Conservation (phyloP, 2,329 filamentous ascomycete species). For the Erysiphe pisi region DNA sequence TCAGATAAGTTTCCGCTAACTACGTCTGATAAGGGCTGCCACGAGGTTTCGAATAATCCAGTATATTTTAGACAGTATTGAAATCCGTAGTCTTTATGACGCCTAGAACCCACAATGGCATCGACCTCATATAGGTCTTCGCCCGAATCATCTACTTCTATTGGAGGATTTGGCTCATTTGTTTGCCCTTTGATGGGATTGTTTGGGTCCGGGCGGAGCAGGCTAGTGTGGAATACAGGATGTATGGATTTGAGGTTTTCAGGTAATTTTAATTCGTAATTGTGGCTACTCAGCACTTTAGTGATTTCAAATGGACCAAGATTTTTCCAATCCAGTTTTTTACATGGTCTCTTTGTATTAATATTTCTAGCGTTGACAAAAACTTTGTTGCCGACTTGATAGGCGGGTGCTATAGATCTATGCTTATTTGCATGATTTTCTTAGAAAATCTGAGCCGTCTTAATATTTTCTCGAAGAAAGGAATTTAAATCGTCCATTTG, state of each 20-base stretch:
- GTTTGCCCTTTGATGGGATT: neutral
- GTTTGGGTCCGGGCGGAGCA: neutral
- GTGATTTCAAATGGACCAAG: constrained; percentile 22
- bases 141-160: neutral
- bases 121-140: neutral
- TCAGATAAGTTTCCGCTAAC: constrained; percentile 12
- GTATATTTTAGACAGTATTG: neutral
- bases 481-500: neutral
- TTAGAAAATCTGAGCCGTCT: neutral
- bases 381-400: neutral
- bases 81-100: too few relatives aligned
- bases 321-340: constrained; percentile 23
- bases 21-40: neutral
- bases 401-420: neutral
- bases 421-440: constrained; percentile 7
- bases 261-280: neutral
- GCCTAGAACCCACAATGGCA: too few relatives aligned
- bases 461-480: neutral
- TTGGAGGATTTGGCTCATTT: neutral
- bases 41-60: neutral
- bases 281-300: neutral
- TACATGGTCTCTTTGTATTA: constrained; percentile 4
- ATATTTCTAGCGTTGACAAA: constrained; percentile 15
- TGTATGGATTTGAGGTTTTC: constrained; percentile 7
- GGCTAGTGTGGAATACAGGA: neutral